These are phyloP conservation scores for Brasilioporus rufonigricans DNA, from an alignment of 768 basidiomycete genomes.

Conservation along the genomic window DNA sequence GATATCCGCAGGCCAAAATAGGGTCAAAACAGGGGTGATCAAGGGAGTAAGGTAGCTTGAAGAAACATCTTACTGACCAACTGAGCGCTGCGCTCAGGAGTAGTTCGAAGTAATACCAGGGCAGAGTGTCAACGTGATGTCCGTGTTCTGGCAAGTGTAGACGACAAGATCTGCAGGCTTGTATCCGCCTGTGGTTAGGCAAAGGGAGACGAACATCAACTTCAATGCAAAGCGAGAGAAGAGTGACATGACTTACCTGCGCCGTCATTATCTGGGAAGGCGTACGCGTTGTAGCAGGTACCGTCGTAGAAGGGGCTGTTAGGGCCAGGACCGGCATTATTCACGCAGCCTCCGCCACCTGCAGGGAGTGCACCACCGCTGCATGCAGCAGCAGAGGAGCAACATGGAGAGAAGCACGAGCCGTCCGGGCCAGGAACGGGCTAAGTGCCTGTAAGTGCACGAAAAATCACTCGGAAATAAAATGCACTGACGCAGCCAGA, in stretches of 20 bases:
- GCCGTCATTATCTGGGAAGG: conserved; percentile 34
- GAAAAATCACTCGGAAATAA: not conserved
- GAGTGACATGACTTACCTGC: conserved; percentile 13
- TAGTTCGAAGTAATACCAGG: conserved; percentile 22
- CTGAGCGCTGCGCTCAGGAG: not conserved
- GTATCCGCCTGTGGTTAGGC: conserved; percentile 18
- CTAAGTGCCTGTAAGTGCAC: conserved; percentile 11
- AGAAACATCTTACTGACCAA: not conserved
- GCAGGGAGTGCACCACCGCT: conserved; percentile 27
- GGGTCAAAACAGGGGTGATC: too few relatives aligned
- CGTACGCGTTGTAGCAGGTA: conserved; percentile 31
- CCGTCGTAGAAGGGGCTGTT: conserved; percentile 30
- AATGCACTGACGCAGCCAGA: conserved; percentile 30
- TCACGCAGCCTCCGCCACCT: conserved; percentile 26
- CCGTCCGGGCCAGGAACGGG: conserved; percentile 27
- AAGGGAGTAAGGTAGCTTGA: too few relatives aligned
- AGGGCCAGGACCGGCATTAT: conserved; percentile 30
- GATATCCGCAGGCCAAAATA: too few relatives aligned
- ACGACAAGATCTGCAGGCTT: conserved; percentile 29
- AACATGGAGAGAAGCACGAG: conserved; percentile 31
- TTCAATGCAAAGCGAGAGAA: not conserved
- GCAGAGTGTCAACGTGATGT: conserved; percentile 31
- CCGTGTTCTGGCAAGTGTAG: conserved; percentile 28
- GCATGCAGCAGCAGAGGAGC: conserved; percentile 29
- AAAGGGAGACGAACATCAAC: not conserved